A percentile compares a stretch with the other conserved stretches of the same genome.
Conservation (phyloP, 2,329 filamentous ascomycete genomes). For the Stemphylium beticola region DNA sequence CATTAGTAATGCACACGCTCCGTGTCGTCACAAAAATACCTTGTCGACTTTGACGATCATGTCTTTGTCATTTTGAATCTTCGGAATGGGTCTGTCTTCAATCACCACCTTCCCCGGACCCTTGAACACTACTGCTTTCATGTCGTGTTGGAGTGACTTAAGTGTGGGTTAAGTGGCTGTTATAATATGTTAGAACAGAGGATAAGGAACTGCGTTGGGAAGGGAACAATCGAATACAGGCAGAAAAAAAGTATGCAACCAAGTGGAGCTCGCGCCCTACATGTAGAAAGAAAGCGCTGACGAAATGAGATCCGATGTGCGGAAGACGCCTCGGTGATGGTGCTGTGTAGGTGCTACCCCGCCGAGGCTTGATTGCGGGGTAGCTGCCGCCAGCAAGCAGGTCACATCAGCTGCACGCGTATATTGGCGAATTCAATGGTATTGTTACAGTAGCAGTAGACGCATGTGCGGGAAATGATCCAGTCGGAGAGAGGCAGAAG, state of each 20-base stretch:
- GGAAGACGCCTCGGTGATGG: constrained; percentile 18
- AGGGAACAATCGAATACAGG: not conserved
- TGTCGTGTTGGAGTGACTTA: constrained; percentile 53
- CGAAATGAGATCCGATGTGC: constrained; percentile 10
- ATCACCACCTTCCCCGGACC: constrained; percentile 76
- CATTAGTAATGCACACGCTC: constrained; percentile 12
- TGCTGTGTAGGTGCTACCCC: constrained; percentile 22
- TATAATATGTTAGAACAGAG: not conserved
- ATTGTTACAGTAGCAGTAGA: not conserved
- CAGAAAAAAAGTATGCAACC: not conserved
- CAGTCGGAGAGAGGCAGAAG: not conserved
- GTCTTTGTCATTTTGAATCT: constrained; percentile 73
- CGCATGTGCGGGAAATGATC: not conserved
- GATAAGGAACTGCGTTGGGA: not conserved
- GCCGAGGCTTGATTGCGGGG: constrained; percentile 35
- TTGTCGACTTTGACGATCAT: constrained; percentile 83
- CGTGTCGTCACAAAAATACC: constrained; percentile 15
- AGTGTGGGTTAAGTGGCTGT: not conserved
- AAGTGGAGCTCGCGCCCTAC: constrained; percentile 12
- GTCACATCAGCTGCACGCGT: constrained; percentile 16
- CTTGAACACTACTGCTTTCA: constrained; percentile 90
- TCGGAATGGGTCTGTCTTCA: constrained; percentile 79
- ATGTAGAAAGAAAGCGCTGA: constrained; percentile 20
- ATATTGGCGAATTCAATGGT: not conserved
- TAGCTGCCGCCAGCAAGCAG: constrained; percentile 12